phyloP scores from a whole-genome alignment of 768 basidiomycete species.

The Leccinum disarticulatum region DNA sequence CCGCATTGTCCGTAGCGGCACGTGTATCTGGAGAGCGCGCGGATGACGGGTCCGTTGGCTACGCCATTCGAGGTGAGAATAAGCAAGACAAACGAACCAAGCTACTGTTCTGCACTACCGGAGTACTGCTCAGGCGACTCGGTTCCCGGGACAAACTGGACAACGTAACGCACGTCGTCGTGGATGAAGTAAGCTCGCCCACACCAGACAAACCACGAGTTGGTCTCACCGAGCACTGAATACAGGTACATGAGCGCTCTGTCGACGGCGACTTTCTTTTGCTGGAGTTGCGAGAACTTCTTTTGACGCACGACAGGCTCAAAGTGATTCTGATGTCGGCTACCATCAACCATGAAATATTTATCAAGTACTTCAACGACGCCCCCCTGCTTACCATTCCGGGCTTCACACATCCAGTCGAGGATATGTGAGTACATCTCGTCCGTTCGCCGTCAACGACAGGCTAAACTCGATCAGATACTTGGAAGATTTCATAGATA shows the following conservation, averaged over 20 bases:
- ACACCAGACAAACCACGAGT: background rate
- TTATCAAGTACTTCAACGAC: slow-evolving; percentile 72
- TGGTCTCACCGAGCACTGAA: background rate
- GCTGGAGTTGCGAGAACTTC: slow-evolving; percentile 76
- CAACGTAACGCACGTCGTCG: slow-evolving; percentile 79
- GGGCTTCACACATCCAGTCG: slow-evolving; percentile 76
- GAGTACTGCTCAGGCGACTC: slow-evolving; percentile 82
- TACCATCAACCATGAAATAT: slow-evolving; percentile 89
- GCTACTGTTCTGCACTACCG: slow-evolving; percentile 89
- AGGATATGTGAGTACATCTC: slow-evolving; percentile 54
- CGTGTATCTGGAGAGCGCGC: slow-evolving; percentile 82
- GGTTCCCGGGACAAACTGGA: slow-evolving; percentile 69
- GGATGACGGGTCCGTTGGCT: slow-evolving; percentile 80
- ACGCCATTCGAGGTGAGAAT: slow-evolving; percentile 85
- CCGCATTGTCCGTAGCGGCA: slow-evolving; percentile 84
- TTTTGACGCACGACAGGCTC: slow-evolving; percentile 60
- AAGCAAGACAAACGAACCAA: slow-evolving; percentile 66
- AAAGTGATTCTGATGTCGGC: slow-evolving; percentile 93
- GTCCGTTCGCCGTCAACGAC: background rate
- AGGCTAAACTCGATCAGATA: slow-evolving; percentile 49
- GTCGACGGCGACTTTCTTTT: slow-evolving; percentile 90
- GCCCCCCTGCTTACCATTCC: slow-evolving; percentile 85
- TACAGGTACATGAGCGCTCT: slow-evolving; percentile 86
- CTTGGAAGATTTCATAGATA: slow-evolving; percentile 74
- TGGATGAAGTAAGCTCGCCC: slow-evolving; percentile 70